Evolutionary conservation across 1,139 yeast genomes (phyloP).

Genomic region (Keqinozyma sinolaborantium): DNA sequence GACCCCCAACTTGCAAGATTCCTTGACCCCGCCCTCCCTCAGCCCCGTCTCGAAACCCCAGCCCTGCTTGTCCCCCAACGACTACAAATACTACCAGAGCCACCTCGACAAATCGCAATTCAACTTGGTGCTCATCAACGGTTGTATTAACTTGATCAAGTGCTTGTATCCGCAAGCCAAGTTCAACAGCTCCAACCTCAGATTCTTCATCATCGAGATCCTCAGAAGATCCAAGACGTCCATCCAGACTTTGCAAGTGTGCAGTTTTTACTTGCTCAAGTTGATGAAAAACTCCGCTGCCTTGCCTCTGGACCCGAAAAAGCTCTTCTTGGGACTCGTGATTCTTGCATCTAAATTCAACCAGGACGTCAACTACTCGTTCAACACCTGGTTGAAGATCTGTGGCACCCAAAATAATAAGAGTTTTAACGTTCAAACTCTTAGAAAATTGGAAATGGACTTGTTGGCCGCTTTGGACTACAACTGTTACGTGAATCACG

Average conservation of each 20-base stretch:
- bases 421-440: constrained; percentile 30
- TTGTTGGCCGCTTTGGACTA: constrained; percentile 54
- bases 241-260: constrained; percentile 60
- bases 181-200: constrained; percentile 22
- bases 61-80: constrained; percentile 24
- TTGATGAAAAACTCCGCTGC: constrained; percentile 22
- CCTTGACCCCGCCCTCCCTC: not conserved
- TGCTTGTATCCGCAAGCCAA: constrained; percentile 22
- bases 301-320: constrained; percentile 51
- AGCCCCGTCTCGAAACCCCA: not conserved
- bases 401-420: constrained; percentile 48
- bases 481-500: constrained; percentile 48
- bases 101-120: constrained; percentile 40
- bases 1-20: not conserved
- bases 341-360: constrained; percentile 70
- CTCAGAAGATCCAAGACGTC: constrained; percentile 68
- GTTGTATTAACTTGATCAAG: constrained; percentile 34
- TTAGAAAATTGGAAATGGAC: constrained; percentile 52
- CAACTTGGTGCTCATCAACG: constrained; percentile 36
- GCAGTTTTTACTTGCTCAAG: constrained; percentile 59
- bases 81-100: constrained; percentile 37
- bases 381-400: constrained; percentile 73
- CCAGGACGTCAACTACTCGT: constrained; percentile 69
- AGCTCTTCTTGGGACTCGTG: constrained; percentile 61
- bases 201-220: constrained; percentile 58